Conservation (phyloP, 192 early-diverging fungal species). For the Entomortierella parvispora region DNA sequence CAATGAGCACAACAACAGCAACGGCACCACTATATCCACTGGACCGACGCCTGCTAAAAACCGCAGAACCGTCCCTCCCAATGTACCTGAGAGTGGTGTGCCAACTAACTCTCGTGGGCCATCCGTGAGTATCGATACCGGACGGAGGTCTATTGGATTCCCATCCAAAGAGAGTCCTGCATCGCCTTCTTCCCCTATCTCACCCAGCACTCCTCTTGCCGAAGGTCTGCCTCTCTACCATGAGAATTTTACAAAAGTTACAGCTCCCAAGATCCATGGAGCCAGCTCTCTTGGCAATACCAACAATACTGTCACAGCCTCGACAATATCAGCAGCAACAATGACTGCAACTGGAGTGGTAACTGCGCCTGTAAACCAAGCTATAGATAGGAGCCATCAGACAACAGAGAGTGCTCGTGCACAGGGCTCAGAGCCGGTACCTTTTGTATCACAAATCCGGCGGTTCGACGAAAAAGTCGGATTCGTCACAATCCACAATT, state of each 20-base stretch:
- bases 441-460: background rate
- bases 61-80: no score
- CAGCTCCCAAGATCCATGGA: slow-evolving; percentile 20
- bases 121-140: no score
- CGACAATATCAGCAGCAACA: background rate
- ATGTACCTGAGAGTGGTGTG: no score
- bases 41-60: no score
- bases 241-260: slow-evolving; percentile 21
- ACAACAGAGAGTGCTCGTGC: background rate
- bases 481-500: slow-evolving; percentile 17
- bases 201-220: background rate
- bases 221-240: slow-evolving; percentile 26
- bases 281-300: slow-evolving; percentile 25
- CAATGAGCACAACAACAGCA: no score
- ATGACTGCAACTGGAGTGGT: background rate
- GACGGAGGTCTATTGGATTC: background rate
- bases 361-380: slow-evolving; percentile 4
- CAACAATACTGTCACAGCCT: slow-evolving; percentile 28
- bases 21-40: no score
- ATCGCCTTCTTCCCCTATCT: slow-evolving; percentile 1
- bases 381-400: background rate
- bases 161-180: background rate
- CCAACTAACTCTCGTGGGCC: no score
- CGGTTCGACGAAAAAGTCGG: slow-evolving; percentile 28
- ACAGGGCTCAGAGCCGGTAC: background rate